phyloP scores from a whole-genome alignment of 257 asterid species.

The Solanum gracilifrons region DNA sequence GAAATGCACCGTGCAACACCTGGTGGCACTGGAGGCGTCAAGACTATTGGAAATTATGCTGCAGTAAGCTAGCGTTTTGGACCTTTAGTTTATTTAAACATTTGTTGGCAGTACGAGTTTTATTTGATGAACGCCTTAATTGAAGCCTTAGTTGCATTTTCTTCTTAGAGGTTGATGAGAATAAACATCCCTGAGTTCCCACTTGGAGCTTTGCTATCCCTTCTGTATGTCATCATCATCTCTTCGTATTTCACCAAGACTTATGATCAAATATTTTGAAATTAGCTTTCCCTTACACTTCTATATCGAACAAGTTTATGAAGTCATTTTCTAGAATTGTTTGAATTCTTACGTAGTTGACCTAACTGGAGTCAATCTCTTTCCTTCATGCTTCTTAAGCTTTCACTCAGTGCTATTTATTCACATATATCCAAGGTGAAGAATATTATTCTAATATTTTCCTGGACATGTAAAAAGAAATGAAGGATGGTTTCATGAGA shows the following conservation, averaged over 20 bases:
- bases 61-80: constrained; percentile 39
- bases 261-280: not conserved
- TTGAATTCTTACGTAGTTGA: not conserved
- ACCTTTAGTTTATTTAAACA: not conserved
- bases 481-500: not conserved
- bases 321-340: not conserved
- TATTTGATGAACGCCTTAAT: not conserved
- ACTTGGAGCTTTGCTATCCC: not conserved
- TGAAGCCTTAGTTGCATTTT: not conserved
- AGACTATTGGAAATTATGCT: constrained; percentile 95
- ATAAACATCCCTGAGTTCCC: not conserved
- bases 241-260: not conserved
- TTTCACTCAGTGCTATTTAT: not conserved
- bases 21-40: constrained; percentile 97
- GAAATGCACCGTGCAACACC: constrained; percentile 97
- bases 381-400: not conserved
- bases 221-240: not conserved
- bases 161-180: not conserved
- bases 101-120: not conserved
- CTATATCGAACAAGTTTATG: not conserved
- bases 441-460: not conserved
- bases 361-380: not conserved
- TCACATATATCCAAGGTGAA: not conserved
- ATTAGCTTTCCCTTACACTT: not conserved
- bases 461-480: not conserved